Evolutionary conservation across 2,329 filamentous ascomycete species (phyloP).

Genomic region (Claviceps sp.): DNA sequence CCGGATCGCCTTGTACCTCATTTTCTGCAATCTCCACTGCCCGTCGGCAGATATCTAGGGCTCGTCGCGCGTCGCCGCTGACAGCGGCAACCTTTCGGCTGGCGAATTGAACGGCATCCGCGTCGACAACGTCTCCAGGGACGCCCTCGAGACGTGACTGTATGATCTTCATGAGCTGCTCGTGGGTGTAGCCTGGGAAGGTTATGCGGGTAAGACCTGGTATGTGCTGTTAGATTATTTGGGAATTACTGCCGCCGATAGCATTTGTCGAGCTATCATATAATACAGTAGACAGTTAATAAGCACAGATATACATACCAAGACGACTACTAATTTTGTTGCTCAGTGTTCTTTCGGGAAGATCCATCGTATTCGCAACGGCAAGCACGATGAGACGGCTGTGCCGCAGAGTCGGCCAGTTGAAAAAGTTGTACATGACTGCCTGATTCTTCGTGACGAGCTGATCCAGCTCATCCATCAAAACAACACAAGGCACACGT

Average conservation of each 20-base stretch:
- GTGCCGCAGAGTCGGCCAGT: slow-evolving; percentile 88
- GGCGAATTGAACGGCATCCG: slow-evolving; percentile 91
- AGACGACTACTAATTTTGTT: slow-evolving; percentile 96
- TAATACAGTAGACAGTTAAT: background rate
- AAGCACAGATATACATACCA: slow-evolving; percentile 23
- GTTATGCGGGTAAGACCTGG: slow-evolving; percentile 77
- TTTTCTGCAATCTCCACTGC: slow-evolving; percentile 91
- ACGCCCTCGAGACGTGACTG: slow-evolving; percentile 84
- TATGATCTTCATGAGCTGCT: slow-evolving; percentile 94
- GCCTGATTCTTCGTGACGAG: slow-evolving; percentile 95
- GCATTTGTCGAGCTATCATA: background rate
- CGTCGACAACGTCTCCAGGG: slow-evolving; percentile 75
- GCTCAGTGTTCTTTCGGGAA: slow-evolving; percentile 87
- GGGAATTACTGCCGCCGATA: too few relatives aligned
- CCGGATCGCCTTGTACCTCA: slow-evolving; percentile 37
- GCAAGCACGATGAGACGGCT: slow-evolving; percentile 90
- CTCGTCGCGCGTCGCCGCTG: slow-evolving; percentile 81
- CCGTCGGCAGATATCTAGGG: slow-evolving; percentile 85
- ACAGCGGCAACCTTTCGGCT: slow-evolving; percentile 94
- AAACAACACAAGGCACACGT: slow-evolving; percentile 83
- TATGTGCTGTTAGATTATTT: background rate
- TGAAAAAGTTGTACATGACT: slow-evolving; percentile 99
- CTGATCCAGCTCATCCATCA: slow-evolving; percentile 98
- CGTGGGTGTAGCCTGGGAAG: slow-evolving; percentile 93
- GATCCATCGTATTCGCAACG: slow-evolving; percentile 97